Evolutionary conservation across 1,139 yeast genomes (phyloP).

Genomic region (Nadsonia commutata): DNA sequence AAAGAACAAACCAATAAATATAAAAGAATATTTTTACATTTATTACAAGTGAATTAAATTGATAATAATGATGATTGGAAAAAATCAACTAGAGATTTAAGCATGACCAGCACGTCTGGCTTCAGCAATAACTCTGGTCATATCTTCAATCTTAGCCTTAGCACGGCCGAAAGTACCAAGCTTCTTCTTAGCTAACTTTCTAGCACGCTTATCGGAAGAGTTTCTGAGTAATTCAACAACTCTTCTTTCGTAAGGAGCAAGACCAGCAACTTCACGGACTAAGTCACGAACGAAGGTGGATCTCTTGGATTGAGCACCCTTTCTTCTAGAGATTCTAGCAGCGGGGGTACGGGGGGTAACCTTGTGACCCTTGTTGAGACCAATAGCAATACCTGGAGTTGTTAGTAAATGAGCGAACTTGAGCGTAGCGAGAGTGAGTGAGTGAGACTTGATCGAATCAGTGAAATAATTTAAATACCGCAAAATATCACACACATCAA

Average conservation of each 20-base stretch:
- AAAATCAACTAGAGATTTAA: not conserved
- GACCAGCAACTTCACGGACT: conserved; percentile 94
- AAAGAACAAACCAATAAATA: not conserved
- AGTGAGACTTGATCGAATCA: too few species aligned
- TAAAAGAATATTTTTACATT: not conserved
- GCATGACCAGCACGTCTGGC: conserved; percentile 51
- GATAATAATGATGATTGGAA: not conserved
- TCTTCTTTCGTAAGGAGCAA: conserved; percentile 99
- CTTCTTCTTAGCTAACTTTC: conserved; percentile 99
- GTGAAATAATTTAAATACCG: too few species aligned
- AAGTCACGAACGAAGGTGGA: conserved; percentile 88
- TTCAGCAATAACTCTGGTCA: conserved; percentile 93
- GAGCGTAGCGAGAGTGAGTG: too few species aligned
- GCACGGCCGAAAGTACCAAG: conserved; percentile 99
- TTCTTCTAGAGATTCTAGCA: conserved; percentile 91
- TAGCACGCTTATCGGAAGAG: conserved; percentile 99
- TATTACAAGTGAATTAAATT: not conserved
- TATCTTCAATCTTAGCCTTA: conserved; percentile 98
- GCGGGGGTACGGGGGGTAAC: conserved; percentile 86
- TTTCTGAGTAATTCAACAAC: conserved; percentile 98
- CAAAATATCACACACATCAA: too few species aligned
- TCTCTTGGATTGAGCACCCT: conserved; percentile 95
- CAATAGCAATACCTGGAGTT: conserved; percentile 82
- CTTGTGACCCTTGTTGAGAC: conserved; percentile 98
- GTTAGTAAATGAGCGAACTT: too few species aligned